phyloP scores from a whole-genome alignment of 352 stramenopile species.

The Pythium pyrilobum region DNA sequence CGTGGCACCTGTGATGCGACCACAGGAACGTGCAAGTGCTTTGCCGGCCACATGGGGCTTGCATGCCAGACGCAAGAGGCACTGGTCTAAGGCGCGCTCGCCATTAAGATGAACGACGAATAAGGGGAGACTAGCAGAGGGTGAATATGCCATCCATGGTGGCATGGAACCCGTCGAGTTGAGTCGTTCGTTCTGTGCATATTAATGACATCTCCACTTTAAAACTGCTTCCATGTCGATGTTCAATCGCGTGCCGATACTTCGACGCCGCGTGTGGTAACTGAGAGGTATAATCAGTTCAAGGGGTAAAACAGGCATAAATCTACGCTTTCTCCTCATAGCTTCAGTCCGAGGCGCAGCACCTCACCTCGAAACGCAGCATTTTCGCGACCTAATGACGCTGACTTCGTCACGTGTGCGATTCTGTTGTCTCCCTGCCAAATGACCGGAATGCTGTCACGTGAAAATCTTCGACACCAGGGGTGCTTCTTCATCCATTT shows the following conservation, averaged over 20 bases:
- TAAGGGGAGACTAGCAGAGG: background rate
- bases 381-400: constrained; percentile 28
- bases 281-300: background rate
- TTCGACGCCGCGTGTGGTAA: background rate
- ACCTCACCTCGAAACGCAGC: constrained; percentile 37
- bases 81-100: constrained; percentile 4
- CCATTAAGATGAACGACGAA: background rate
- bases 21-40: constrained; percentile 59
- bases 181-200: constrained; percentile 3
- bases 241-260: too few relatives aligned
- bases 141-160: background rate
- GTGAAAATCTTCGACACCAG: background rate
- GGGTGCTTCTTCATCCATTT: too few relatives aligned
- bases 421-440: constrained; percentile 31
- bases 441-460: background rate
- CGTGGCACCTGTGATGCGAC: constrained; percentile 51
- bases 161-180: background rate
- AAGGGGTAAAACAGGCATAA: too few relatives aligned
- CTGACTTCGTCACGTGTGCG: constrained; percentile 47
- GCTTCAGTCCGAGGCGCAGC: too few relatives aligned
- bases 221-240: too few relatives aligned
- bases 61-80: constrained; percentile 69
- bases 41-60: constrained; percentile 64
- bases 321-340: too few relatives aligned
- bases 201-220: too few relatives aligned